phyloP scores from a whole-genome alignment of 345 rosid species.

The Carallia brachiata region DNA sequence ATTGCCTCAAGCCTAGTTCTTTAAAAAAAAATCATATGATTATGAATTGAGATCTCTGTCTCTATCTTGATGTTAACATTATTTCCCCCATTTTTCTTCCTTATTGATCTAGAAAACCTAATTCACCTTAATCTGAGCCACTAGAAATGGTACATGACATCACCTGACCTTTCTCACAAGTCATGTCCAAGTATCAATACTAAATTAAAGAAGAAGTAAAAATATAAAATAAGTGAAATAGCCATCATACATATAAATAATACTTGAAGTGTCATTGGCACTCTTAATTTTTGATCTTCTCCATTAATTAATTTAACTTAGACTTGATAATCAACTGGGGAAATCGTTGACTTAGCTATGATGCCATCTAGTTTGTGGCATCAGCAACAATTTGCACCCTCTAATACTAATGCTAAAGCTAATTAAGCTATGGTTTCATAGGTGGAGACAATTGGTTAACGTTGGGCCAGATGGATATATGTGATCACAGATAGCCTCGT shows the following conservation, averaged over 20 bases:
- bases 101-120: not conserved
- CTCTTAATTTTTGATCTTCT: conserved; percentile 25
- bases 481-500: not conserved
- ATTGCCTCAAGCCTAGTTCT: not conserved
- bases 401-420: not conserved
- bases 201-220: not conserved
- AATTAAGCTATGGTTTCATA: conserved; percentile 32
- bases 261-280: conserved; percentile 17
- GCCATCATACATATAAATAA: not conserved
- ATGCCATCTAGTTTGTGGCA: not conserved
- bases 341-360: not conserved
- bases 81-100: too few species aligned
- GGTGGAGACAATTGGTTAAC: conserved; percentile 42
- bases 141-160: conserved; percentile 28
- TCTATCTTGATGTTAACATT: too few species aligned
- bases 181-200: conserved; percentile 26
- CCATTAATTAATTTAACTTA: not conserved
- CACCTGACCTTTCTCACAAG: conserved; percentile 40
- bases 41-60: too few species aligned
- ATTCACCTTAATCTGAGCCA: conserved; percentile 18
- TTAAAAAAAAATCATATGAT: too few species aligned
- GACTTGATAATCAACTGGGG: conserved; percentile 12
- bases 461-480: conserved; percentile 15
- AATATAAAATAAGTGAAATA: not conserved
- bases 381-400: not conserved